Percentiles rank a stretch among this genome's conserved stretches.
Evolutionary conservation across 805 yeast genomes (phyloP).

Genomic region (Nakazawaea wickerhamii): DNA sequence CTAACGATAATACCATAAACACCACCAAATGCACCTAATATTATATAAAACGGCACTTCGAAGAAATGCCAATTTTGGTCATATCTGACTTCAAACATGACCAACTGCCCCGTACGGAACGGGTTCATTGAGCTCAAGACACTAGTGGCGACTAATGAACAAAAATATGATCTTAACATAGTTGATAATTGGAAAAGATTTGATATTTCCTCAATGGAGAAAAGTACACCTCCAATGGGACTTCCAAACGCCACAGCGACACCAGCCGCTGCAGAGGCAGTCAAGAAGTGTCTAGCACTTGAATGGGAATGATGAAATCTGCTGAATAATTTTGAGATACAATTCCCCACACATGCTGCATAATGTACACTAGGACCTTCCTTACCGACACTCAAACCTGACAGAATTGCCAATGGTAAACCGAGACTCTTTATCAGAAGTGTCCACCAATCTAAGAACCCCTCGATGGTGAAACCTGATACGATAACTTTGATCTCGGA

Average conservation of each 20-base stretch:
- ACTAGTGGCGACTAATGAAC: conserved; percentile 83
- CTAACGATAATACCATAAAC: conserved; percentile 76
- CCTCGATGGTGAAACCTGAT: conserved; percentile 77
- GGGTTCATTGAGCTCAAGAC: conserved; percentile 81
- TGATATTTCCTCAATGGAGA: conserved; percentile 88
- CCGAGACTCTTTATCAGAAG: conserved; percentile 72
- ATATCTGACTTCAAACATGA: conserved; percentile 85
- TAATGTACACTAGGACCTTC: conserved; percentile 99
- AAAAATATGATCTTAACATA: conserved; percentile 87
- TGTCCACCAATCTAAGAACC: conserved; percentile 71
- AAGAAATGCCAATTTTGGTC: conserved; percentile 81
- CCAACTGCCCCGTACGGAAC: conserved; percentile 90
- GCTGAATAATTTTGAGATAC: conserved; percentile 52
- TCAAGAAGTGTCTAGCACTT: conserved; percentile 52
- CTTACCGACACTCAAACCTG: conserved; percentile 92
- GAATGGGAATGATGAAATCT: conserved; percentile 41
- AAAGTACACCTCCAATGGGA: conserved; percentile 94
- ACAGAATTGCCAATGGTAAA: conserved; percentile 84
- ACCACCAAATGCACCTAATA: conserved; percentile 90
- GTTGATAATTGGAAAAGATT: conserved; percentile 68
- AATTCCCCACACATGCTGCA: conserved; percentile 92
- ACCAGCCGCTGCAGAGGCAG: conserved; percentile 96
- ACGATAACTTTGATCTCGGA: conserved; percentile 94
- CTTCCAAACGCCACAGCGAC: conserved; percentile 98
- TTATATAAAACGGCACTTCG: conserved; percentile 74